Evolutionary conservation across 2,329 filamentous ascomycete species (phyloP), one percentile per base, ranked within the genome.

Genomic region (Beauveria brongniartii): DNA sequence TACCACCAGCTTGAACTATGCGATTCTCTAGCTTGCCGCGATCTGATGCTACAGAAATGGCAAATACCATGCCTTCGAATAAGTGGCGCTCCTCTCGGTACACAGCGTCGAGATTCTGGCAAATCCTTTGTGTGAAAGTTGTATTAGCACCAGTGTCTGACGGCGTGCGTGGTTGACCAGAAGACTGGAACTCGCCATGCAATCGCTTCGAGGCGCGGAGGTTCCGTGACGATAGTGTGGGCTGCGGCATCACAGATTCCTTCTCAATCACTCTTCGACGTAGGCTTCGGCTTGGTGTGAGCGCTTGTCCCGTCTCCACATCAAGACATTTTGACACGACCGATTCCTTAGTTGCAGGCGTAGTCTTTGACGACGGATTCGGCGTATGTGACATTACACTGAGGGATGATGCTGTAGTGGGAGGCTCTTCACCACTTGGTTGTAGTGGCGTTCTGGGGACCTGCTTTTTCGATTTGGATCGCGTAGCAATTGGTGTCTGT

Each of bases 61-160:
- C 92, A 73, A 97, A 97, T 0, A 85, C 85, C 92, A 97, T 96
- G 47, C 87, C 85, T 1, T 82, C 75, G 68, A 97, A 96, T 0
- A 95, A 52, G 3, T 68, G 64, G 9, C 68, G 64, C 3, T 63
- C 69, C 64, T 56, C 53, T 3, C 66, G 67, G 64, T 64, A 63
- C 40, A 59, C 68, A 61, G 67, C 63, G 9, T 63, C 67, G 8
- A 73, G 59, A 40, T 67, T 71, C 55, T 69, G 69, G 18, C 68
- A 66, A 24, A 69, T 69, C 1, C 64, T 66, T 43, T 67, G 67
- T n/a, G 59, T 28, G 50, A 61, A 47, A 5, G 46, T 58, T 8
- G 47, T 43, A 9, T 12, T 24, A 5, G 28, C 40, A 4, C 40
- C 41, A 16, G 50, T 30, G 14, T 56, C 60, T 6, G 54, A 51